A percentile compares a stretch with the other conserved stretches of the same genome.
phyloP scores from a whole-genome alignment of 148 eudicot species.

The Fagopyrum homotropicum region DNA sequence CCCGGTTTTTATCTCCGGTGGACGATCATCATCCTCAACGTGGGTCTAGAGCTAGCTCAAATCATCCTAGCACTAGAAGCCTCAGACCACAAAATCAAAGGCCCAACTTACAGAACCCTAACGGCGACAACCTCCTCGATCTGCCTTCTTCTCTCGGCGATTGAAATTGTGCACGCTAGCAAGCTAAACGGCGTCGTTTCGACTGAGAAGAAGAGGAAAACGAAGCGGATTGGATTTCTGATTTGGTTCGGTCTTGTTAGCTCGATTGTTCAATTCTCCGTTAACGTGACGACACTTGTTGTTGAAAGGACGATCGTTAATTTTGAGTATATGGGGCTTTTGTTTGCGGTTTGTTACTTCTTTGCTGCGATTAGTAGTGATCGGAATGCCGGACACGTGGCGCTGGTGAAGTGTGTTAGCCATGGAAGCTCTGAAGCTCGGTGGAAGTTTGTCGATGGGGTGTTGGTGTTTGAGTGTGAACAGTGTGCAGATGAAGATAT shows the following conservation, averaged over 20 bases:
- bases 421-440: constrained; percentile 2
- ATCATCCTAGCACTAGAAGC: constrained; percentile 6
- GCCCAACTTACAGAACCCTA: constrained; percentile 6
- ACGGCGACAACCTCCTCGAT: constrained; percentile 10
- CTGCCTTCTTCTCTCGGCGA: background rate
- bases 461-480: constrained; percentile 1
- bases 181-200: background rate
- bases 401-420: background rate
- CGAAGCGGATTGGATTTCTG: background rate
- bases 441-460: background rate
- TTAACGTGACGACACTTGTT: background rate
- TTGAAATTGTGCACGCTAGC: background rate
- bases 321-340: background rate
- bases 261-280: background rate
- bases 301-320: background rate
- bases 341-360: constrained; percentile 2
- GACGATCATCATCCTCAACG: constrained; percentile 1
- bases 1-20: background rate
- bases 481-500: background rate
- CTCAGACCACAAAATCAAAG: background rate
- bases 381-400: background rate
- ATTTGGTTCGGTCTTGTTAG: constrained; percentile 1
- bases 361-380: background rate
- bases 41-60: background rate
- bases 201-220: background rate